phyloP scores from a whole-genome alignment of 345 rosid species.

The Firmiana major region DNA sequence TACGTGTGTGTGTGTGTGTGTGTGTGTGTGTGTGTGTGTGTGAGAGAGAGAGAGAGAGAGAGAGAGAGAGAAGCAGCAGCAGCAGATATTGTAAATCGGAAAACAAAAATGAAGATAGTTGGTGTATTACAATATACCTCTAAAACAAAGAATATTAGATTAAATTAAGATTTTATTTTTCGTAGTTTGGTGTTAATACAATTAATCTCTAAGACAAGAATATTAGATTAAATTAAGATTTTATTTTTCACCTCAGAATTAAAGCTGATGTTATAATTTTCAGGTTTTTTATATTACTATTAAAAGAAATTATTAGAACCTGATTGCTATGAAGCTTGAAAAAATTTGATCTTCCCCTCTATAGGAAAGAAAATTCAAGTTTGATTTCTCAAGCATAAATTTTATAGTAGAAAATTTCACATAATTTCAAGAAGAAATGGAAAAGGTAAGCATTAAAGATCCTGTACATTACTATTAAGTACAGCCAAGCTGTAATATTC shows the following conservation, averaged over 20 bases:
- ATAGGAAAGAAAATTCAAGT: background rate
- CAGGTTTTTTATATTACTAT: background rate
- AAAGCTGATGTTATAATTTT: background rate
- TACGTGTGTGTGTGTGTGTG: no score
- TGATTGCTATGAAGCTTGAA: slow-evolving; percentile 1
- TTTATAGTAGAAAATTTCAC: background rate
- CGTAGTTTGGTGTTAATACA: background rate
- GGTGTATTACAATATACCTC: no score
- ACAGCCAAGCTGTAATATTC: background rate
- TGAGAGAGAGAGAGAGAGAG: background rate
- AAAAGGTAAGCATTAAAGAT: background rate
- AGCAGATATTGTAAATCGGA: background rate
- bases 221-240: background rate
- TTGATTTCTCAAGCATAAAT: background rate
- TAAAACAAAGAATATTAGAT: no score
- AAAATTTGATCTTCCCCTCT: background rate
- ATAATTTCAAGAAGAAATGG: background rate
- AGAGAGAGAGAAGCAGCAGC: slow-evolving; percentile 12
- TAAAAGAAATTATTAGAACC: background rate
- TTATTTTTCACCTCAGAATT: slow-evolving; percentile 7
- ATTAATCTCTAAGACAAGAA: background rate
- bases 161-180: no score
- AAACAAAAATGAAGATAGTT: slow-evolving; percentile 8
- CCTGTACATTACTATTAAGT: background rate
- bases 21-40: background rate